Conservation (phyloP, 2,329 filamentous ascomycete genomes). For the Venturia pyrina region DNA sequence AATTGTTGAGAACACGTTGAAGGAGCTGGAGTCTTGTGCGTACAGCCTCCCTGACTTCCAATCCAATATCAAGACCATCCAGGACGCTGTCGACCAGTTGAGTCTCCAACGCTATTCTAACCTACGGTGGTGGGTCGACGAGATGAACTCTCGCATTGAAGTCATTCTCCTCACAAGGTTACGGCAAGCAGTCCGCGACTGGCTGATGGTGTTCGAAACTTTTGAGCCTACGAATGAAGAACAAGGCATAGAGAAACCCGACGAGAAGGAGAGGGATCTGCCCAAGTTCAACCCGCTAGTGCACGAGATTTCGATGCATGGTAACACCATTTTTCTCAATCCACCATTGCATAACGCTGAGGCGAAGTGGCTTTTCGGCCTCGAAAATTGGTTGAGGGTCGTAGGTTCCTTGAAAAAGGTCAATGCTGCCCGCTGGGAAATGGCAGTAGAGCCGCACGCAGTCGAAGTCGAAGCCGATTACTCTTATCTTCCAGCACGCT, state of each 20-base stretch:
- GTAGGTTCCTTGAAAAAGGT: slow-evolving; percentile 90
- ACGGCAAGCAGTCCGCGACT: slow-evolving; percentile 71
- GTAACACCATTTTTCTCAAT: slow-evolving; percentile 93
- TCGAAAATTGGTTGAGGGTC: slow-evolving; percentile 87
- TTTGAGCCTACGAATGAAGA: slow-evolving; percentile 31
- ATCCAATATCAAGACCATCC: slow-evolving; percentile 70
- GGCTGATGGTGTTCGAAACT: slow-evolving; percentile 73
- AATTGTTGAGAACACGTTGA: slow-evolving; percentile 70
- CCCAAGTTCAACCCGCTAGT: slow-evolving; percentile 65
- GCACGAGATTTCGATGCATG: slow-evolving; percentile 94
- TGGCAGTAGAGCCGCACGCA: slow-evolving; percentile 58
- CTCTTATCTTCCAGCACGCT: slow-evolving; percentile 72
- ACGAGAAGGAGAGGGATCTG: slow-evolving; percentile 36
- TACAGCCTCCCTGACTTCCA: slow-evolving; percentile 77
- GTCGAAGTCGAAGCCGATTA: slow-evolving; percentile 59
- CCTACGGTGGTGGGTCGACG: slow-evolving; percentile 76
- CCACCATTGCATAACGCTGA: slow-evolving; percentile 86
- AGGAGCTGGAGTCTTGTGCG: slow-evolving; percentile 72
- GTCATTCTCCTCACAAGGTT: slow-evolving; percentile 69
- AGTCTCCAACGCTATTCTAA: slow-evolving; percentile 96
- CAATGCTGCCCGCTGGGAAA: slow-evolving; percentile 90
- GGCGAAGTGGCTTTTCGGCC: slow-evolving; percentile 84
- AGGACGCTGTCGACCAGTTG: slow-evolving; percentile 88
- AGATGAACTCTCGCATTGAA: slow-evolving; percentile 80
- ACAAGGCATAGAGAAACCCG: slow-evolving; percentile 20